phyloP scores from a whole-genome alignment of 306 rosid genomes.

The Prunus davidiana region DNA sequence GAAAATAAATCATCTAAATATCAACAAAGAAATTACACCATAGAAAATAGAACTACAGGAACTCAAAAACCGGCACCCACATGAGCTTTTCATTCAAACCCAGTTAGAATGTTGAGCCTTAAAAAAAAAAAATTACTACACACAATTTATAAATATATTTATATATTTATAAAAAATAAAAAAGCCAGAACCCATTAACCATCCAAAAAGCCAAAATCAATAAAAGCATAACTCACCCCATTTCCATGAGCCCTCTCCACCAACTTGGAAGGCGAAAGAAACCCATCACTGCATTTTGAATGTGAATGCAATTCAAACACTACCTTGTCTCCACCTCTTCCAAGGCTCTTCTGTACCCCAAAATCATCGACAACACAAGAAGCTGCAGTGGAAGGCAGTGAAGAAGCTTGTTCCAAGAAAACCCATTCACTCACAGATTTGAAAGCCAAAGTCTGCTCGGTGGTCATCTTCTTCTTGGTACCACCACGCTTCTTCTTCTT shows the following conservation, averaged over 20 bases:
- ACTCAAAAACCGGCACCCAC: not conserved
- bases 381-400: conserved; percentile 37
- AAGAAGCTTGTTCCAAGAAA: conserved; percentile 47
- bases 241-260: conserved; percentile 80
- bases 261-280: conserved; percentile 81
- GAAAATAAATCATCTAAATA: not conserved
- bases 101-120: no score
- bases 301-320: conserved; percentile 89
- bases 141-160: fast-evolving
- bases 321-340: conserved; percentile 59
- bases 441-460: conserved; percentile 66
- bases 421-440: conserved; percentile 85
- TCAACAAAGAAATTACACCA: not conserved
- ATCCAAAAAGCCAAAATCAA: no score
- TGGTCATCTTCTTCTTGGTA: conserved; percentile 82
- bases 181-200: no score
- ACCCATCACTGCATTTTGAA: conserved; percentile 93
- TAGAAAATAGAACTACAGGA: not conserved
- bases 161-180: no score
- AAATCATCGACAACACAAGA: conserved; percentile 79
- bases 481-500: conserved; percentile 84
- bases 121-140: no score
- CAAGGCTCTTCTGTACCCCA: conserved; percentile 67
- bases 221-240: conserved; percentile 50
- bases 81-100: conserved; percentile 4